A percentile compares a stretch with the other conserved stretches of the same genome.
Conservation (phyloP, 2,329 filamentous ascomycete genomes). For the Penicillium sp. region DNA sequence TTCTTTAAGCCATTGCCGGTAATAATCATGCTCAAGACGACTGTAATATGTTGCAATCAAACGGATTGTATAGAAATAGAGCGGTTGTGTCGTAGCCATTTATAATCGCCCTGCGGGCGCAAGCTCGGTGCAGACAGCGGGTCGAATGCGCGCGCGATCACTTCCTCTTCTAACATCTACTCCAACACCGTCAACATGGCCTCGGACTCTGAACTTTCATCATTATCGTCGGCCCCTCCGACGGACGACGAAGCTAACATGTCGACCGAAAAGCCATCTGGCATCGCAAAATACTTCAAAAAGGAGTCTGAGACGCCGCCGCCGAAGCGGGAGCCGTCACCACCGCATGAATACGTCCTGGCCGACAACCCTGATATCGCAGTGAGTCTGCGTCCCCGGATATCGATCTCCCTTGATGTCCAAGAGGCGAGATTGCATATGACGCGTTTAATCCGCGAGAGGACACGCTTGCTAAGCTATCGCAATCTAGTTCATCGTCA, state of each 20-base stretch:
- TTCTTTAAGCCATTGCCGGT: neutral
- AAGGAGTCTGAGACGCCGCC: slow-evolving; percentile 58
- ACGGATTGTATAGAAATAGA: neutral
- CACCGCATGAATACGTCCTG: slow-evolving; percentile 84
- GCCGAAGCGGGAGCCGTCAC: slow-evolving; percentile 81
- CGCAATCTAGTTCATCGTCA: slow-evolving; percentile 81
- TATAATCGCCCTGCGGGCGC: slow-evolving; percentile 18
- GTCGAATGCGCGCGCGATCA: slow-evolving; percentile 23
- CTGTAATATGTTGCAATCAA: neutral
- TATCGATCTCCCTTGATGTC: slow-evolving; percentile 39
- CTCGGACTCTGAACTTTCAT: slow-evolving; percentile 60
- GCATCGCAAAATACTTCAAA: slow-evolving; percentile 53
- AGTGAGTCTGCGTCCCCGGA: slow-evolving; percentile 60
- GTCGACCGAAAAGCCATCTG: slow-evolving; percentile 43
- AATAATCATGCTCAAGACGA: neutral
- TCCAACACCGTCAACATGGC: slow-evolving; percentile 41
- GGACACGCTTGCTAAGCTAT: slow-evolving; percentile 38
- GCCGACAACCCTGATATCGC: slow-evolving; percentile 91
- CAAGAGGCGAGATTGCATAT: slow-evolving; percentile 13
- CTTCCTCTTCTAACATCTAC: slow-evolving; percentile 32
- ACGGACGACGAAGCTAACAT: slow-evolving; percentile 58
- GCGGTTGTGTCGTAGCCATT: slow-evolving; percentile 11
- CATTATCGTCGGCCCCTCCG: slow-evolving; percentile 60
- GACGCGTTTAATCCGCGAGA: slow-evolving; percentile 31
- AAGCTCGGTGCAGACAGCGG: slow-evolving; percentile 19